Base-by-base conservation (phyloP, 106 monocot species). In the Acanthochlamys bracteata region DNA sequence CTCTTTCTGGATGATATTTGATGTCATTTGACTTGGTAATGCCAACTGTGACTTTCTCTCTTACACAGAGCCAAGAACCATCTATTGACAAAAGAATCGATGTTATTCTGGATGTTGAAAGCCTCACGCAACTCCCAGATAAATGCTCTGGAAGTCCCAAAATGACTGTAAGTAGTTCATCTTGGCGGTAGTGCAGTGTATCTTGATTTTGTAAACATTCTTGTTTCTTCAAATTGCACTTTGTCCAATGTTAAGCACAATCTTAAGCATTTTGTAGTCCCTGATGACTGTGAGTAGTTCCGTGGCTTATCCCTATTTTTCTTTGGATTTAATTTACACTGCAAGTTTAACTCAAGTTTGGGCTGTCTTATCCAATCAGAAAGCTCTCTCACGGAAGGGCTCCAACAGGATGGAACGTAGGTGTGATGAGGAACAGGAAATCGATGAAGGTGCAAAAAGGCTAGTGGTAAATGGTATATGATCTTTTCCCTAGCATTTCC, bases 91-190 rank as follows among this genome's bases (percentile, higher is more conserved):
- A 62, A 60, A 46, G 26, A 43, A 70, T 57, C 8, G 75, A 60
- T 71, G 69, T 81, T 55, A 56, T 78, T n/a, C 53, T 89, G 65
- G 80, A 88, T 60, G 78, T 88, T 27, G 88, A 83, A 39, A 80
- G 62, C 75, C 75, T 83, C 40, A 71, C 56, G 24, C 83, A 80
- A 22, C 25, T 77, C 10, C 55, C 68, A 55, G 80, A 83, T 42
- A 88, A 75, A 64, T 77, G 80, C 67, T 78, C 80, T 39, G 88
- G 80, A 39, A 88, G 88, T 41, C 88, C 88, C 10, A 80, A 88
- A 57, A 70, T 83, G 69, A 83, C 80, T 20, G 88, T 88, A 59
- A 80, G 83, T 67, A 23, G 21, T 61, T 4, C 14, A 61, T 40
- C 19, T 17, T 9, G 1, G 33, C 33, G 6, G 33, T 33, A 33